These are phyloP conservation scores for Triticum timopheevii DNA, from an alignment of 176 grass and related monocot genomes.

Conservation along the genomic window DNA sequence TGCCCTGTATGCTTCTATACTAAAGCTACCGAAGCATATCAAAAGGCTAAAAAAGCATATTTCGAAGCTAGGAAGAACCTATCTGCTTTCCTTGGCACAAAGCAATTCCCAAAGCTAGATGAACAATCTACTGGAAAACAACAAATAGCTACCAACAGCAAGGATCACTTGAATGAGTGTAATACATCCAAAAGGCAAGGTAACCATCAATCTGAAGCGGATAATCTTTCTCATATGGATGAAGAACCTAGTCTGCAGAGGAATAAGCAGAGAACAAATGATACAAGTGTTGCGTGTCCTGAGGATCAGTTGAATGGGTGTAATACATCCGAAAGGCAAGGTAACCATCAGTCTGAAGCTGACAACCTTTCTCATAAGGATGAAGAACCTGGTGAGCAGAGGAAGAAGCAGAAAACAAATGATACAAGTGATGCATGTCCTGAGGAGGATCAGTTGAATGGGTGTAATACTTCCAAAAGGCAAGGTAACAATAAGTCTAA, in stretches of 20 bases:
- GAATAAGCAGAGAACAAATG: constrained; percentile 33
- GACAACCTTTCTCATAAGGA: constrained; percentile 8
- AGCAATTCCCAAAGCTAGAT: background rate
- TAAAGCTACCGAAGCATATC: constrained; percentile 42
- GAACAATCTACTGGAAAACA: constrained; percentile 11
- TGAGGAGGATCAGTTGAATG: background rate
- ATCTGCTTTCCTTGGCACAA: constrained; percentile 23
- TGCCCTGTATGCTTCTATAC: constrained; percentile 49
- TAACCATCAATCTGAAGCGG: background rate
- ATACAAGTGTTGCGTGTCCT: background rate
- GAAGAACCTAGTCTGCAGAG: background rate
- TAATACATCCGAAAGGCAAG: constrained; percentile 15
- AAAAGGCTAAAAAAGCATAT: constrained; percentile 37
- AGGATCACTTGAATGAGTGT: constrained; percentile 31
- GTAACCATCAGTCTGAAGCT: background rate
- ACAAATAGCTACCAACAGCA: background rate
- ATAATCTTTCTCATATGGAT: background rate
- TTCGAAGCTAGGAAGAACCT: constrained; percentile 28
- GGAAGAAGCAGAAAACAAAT: background rate
- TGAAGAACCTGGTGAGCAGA: constrained; percentile 14
- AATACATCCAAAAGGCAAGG: constrained; percentile 8
- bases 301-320: constrained; percentile 32
- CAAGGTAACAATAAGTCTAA: constrained; percentile 10
- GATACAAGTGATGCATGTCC: background rate
- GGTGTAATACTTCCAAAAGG: constrained; percentile 11